Base-by-base conservation (phyloP, 2,329 filamentous ascomycete species). In the Monilinia laxa region DNA sequence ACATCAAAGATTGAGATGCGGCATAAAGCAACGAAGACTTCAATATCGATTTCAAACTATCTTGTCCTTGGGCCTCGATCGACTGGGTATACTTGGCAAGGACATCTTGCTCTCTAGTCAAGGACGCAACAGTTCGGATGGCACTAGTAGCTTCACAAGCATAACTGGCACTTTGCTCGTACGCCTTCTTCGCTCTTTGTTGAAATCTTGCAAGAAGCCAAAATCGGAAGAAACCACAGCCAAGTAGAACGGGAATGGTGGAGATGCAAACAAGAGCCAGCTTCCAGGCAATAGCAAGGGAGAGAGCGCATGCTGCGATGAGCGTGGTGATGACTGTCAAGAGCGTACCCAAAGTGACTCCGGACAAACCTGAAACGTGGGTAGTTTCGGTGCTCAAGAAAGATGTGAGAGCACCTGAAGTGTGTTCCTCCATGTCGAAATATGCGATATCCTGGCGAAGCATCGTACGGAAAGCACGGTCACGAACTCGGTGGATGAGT, bases 141-240 rank as follows among this genome's bases (percentile, higher is more conserved):
- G 93, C 91, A 2, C 92, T 93, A 42, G 96, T 96, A 54, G 93
- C 93, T 78, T 99, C 95, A 57, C 93, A 95, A 14, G 95, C 95
- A 75, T 90, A 96, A 66, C 89, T 90, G 10, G 94, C 94, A 67
- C 92, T 94, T 67, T 84, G 81, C 75, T 92, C 85, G 76, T 98
- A 93, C 4, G 92, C 89, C 71, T 83, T 82, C 81, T 95, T 96
- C 1, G 92, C 89, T 31, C 91, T 89, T 49, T 83, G 84, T 79
- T 91, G 90, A 81, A 92, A 97, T 70, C 87, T 85, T 1, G 91
- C 88, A 28, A 96, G 84, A 79, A 95, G 88, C 79, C 87, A 93
- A 79, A 97, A 96, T 4, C 93, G 87, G 78, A 93, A 88, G 80
- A 93, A 95, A n/a, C 93, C 91, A 75, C 91, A 95, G 6, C 81